A percentile compares a stretch with the other conserved stretches of the same genome.
Conservation (phyloP, 1,139 yeast species). For the Hansenula sp. region DNA sequence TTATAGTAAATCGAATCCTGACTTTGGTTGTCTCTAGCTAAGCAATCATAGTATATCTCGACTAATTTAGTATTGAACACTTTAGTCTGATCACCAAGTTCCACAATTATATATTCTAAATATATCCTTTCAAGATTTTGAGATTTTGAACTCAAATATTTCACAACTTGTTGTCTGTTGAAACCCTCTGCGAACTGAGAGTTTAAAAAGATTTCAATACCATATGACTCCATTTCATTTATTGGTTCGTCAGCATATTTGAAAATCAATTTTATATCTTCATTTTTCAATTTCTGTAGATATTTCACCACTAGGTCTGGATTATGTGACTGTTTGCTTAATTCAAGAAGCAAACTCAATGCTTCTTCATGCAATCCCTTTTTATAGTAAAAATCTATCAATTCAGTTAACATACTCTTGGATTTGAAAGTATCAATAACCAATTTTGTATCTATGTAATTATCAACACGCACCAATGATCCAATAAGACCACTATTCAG, state of each 20-base stretch:
- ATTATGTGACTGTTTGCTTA: conserved; percentile 20
- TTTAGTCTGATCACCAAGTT: conserved; percentile 38
- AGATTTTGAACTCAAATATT: conserved; percentile 31
- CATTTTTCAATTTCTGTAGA: conserved; percentile 53
- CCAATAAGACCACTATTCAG: conserved; percentile 73
- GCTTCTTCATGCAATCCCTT: conserved; percentile 65
- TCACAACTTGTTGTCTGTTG: conserved; percentile 49
- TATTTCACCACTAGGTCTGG: conserved; percentile 41
- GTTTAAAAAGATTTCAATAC: conserved; percentile 60
- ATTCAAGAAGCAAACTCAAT: conserved; percentile 44
- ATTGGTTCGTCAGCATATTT: conserved; percentile 58
- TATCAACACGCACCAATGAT: conserved; percentile 72
- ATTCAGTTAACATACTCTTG: conserved; percentile 54
- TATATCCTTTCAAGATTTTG: conserved; percentile 34
- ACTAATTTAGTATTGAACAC: conserved; percentile 50
- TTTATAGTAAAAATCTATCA: conserved; percentile 75
- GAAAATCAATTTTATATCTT: conserved; percentile 50
- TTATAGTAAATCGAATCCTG: conserved; percentile 22
- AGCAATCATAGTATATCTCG: conserved; percentile 43
- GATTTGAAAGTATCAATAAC: conserved; percentile 56
- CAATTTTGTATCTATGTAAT: conserved; percentile 62
- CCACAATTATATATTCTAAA: conserved; percentile 55
- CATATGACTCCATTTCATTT: conserved; percentile 33
- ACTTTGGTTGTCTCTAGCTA: conserved; percentile 10
- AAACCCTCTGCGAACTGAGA: conserved; percentile 58